These are phyloP conservation scores for Globisporangium nodosum DNA, from an alignment of 352 stramenopile genomes.

Conservation along the genomic window DNA sequence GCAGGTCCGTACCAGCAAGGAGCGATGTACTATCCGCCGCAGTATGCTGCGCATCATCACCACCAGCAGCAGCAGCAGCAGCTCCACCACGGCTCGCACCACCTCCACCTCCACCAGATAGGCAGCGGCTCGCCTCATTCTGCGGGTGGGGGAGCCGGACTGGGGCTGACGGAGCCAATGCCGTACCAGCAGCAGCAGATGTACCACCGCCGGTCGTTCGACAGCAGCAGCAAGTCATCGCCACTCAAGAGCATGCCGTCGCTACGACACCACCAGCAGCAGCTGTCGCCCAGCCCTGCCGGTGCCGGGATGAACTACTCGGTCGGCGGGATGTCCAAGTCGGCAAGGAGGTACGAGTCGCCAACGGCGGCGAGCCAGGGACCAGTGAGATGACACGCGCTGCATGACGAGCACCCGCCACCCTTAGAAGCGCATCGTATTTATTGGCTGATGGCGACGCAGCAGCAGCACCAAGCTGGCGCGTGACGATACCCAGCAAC, in stretches of 20 bases:
- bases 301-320: not conserved
- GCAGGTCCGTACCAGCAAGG: conserved; percentile 6
- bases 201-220: conserved; percentile 5
- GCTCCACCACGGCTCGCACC: conserved; percentile 1
- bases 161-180: not conserved
- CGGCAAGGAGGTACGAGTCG: conserved; percentile 1
- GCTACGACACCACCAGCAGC: conserved; percentile 9
- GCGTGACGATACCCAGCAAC: no score
- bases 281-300: not conserved
- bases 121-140: not conserved
- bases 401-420: not conserved
- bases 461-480: no score
- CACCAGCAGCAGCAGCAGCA: conserved; percentile 3
- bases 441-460: conserved; percentile 4
- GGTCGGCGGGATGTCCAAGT: not conserved
- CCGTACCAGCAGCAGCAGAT: conserved; percentile 3
- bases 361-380: not conserved
- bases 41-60: conserved; percentile 4
- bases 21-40: conserved; percentile 7
- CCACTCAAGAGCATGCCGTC: conserved; percentile 11
- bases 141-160: not conserved
- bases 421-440: conserved; percentile 4
- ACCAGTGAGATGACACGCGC: not conserved
- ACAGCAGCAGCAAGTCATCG: conserved; percentile 7
- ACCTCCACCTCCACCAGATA: conserved; percentile 2